Conservation (phyloP, 164 flowering plant genomes). For the Echeveria elegans region DNA sequence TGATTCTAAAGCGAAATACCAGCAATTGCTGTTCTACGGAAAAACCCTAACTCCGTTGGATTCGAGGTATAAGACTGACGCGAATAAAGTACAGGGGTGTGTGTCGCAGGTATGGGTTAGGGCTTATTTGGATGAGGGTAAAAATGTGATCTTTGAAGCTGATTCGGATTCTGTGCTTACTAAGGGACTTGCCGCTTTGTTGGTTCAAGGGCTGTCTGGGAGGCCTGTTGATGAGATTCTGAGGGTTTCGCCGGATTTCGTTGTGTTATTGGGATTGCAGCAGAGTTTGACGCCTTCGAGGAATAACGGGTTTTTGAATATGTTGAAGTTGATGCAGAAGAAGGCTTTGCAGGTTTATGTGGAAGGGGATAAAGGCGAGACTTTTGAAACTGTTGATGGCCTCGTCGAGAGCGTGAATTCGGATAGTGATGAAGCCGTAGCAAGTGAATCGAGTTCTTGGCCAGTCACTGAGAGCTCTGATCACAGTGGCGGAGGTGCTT, state of each 20-base stretch:
- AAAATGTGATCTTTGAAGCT: slow-evolving; percentile 65
- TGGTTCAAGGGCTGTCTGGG: slow-evolving; percentile 79
- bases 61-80: slow-evolving; percentile 44
- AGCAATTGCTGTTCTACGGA: slow-evolving; percentile 76
- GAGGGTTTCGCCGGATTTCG: slow-evolving; percentile 74
- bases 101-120: slow-evolving; percentile 98
- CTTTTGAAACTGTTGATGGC: not conserved
- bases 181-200: slow-evolving; percentile 91
- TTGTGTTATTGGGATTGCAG: slow-evolving; percentile 60
- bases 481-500: slow-evolving; percentile 8
- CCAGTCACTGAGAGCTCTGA: slow-evolving; percentile 7
- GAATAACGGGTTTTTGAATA: slow-evolving; percentile 91
- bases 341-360: slow-evolving; percentile 51
- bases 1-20: slow-evolving; percentile 74
- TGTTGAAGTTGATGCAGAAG: slow-evolving; percentile 86
- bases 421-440: not conserved
- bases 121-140: slow-evolving; percentile 54
- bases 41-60: slow-evolving; percentile 49
- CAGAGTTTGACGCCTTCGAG: slow-evolving; percentile 89
- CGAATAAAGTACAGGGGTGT: slow-evolving; percentile 88
- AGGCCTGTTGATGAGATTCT: slow-evolving; percentile 51
- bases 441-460: slow-evolving; percentile 9
- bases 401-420: slow-evolving; percentile 6
- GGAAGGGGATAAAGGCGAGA: slow-evolving; percentile 31
- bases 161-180: slow-evolving; percentile 91